Conservation (phyloP, 176 grass and related monocot genomes). For the Aegilops speltoides region DNA sequence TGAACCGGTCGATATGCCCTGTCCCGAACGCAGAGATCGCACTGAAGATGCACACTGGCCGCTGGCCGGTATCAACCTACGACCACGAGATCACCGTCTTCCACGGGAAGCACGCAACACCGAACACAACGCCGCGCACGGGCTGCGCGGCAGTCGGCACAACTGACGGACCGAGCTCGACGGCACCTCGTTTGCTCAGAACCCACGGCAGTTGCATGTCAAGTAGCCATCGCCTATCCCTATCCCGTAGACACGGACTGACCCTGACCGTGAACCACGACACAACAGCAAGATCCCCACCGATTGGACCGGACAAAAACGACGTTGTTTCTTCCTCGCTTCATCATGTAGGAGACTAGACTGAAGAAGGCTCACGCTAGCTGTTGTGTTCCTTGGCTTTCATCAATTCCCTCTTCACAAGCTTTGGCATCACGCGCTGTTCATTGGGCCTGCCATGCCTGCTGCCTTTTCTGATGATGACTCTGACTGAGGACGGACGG, state of each 20-base stretch:
- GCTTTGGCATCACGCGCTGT: neutral
- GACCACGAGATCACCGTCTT: too few species aligned
- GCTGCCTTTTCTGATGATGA: neutral
- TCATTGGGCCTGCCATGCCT: neutral
- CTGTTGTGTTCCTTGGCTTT: neutral
- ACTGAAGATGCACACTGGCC: too few species aligned
- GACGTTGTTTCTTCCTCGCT: neutral
- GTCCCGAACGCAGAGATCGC: too few species aligned
- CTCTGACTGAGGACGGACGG: neutral
- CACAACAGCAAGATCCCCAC: neutral
- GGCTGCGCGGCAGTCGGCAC: too few species aligned
- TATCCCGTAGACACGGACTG: neutral
- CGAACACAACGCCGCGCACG: too few species aligned
- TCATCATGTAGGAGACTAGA: neutral
- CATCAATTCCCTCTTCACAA: neutral
- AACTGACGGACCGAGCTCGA: too few species aligned
- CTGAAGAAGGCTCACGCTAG: neutral
- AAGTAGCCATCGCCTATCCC: neutral
- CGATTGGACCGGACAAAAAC: neutral
- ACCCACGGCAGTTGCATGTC: neutral
- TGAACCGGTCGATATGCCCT: too few species aligned
- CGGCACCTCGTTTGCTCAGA: too few species aligned
- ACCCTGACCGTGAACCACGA: too few species aligned
- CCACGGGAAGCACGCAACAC: too few species aligned
- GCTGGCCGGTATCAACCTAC: too few species aligned